Evolutionary conservation across 768 basidiomycete species (phyloP), one percentile per base, ranked within the genome.

Genomic region (Suillus alpinus): DNA sequence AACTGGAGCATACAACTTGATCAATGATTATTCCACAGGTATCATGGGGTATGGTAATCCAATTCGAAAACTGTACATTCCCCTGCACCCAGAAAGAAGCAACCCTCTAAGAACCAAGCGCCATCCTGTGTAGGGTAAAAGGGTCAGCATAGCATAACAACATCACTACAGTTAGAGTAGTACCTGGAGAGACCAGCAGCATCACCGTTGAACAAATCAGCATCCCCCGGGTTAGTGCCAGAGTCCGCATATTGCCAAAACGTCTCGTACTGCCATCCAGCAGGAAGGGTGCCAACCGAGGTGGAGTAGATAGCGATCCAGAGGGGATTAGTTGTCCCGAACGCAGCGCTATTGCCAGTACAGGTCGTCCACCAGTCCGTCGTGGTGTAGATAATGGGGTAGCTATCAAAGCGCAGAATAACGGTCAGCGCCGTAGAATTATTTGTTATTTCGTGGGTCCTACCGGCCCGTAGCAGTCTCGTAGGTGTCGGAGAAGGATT

Each of bases 361-460:
- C 88, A 89, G 9, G 77, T 78, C 10, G 65, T 81, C 88, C 88
- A 89, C 87, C 87, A 89, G 68, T 81, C 75, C 12, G 84, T 86
- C 4, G 83, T 85, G 32, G 83, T 83, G 64, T 88, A 88, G 59
- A 87, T 85, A 43, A 83, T 83, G 41, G 80, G 81, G 62, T 73
- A 81, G 29, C 82, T 80, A 60, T 31, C 43, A 57, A 20, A 29
- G 18, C 51, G 6, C 51, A 26, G 31, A 53, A n/a, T 31, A 4
- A 32, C 31, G 50, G 49, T 63, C 14, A 55, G 59, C 55, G 5
- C 12, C 31, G 34, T 60, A 5, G 3, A 46, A 36, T 43, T 43
- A 37, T 12, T 34, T 4, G 23, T 39, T 41, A n/a, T 36, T 2
- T 57, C 5, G 60, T 6, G 20, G 8, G 23, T 36, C 69, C 67